Percentiles rank a stretch among this genome's conserved stretches.
phyloP scores from a whole-genome alignment of 2,329 filamentous ascomycete genomes.

The Allantophomopsis cytisporea region DNA sequence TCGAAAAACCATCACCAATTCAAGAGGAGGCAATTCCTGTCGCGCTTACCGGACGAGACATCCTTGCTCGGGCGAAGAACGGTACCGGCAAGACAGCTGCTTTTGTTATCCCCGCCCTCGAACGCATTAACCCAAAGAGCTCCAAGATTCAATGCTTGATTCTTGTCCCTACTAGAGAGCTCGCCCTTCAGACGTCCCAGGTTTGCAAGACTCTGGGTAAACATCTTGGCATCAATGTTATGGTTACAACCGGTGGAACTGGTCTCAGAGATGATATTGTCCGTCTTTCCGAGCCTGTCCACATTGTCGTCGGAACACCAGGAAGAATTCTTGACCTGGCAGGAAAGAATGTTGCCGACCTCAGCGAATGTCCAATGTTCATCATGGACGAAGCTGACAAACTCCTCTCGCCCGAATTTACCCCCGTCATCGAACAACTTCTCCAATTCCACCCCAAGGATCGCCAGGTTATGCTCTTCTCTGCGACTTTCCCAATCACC shows the following conservation, averaged over 20 bases:
- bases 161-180: constrained; percentile 88
- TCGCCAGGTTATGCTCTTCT: constrained; percentile 98
- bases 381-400: constrained; percentile 99
- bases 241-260: constrained; percentile 97
- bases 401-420: constrained; percentile 91
- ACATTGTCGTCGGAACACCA: constrained; percentile 95
- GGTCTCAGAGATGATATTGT: constrained; percentile 94
- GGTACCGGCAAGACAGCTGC: constrained; percentile 97
- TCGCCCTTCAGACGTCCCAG: constrained; percentile 96
- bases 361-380: constrained; percentile 93
- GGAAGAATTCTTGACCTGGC: constrained; percentile 93
- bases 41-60: constrained; percentile 85
- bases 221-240: constrained; percentile 93
- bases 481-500: constrained; percentile 90
- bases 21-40: constrained; percentile 99
- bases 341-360: constrained; percentile 89
- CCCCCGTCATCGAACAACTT: constrained; percentile 91
- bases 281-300: constrained; percentile 83
- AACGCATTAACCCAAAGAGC: constrained; percentile 93
- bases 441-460: constrained; percentile 93
- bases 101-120: constrained; percentile 89
- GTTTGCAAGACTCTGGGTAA: constrained; percentile 98
- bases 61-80: constrained; percentile 94
- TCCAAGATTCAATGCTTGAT: constrained; percentile 95
- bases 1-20: constrained; percentile 96